Base-by-base conservation (phyloP, 768 basidiomycete genomes). In the Lactifluus volemus region DNA sequence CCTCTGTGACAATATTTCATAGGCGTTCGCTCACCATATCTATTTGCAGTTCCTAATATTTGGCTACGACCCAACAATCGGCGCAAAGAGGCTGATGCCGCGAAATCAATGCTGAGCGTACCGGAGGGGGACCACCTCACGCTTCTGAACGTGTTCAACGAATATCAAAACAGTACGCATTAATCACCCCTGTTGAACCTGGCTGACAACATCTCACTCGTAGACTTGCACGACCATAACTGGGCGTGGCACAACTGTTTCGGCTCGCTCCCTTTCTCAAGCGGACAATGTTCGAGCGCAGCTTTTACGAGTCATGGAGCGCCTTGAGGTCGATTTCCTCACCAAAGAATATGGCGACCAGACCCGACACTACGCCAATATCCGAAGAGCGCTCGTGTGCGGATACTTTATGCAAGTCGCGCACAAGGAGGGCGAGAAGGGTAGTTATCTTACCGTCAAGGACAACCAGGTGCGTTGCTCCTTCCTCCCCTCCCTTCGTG, bases 351-450 rank as follows among this genome's bases (percentile, higher is more conserved):
- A 92, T 65, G 79, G 78, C 68, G 89, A 86, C 36, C 63, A 48
- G 38, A 56, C 63, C 2, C 54, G 38, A 69, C 81, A 88, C 64
- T 88, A 83, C 71, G 64, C 75, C 55, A 86, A 86, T 66, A 85
- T 98, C 59, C 82, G 92, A 30, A 85, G 86, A 73, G 88, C 88
- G 0, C 78, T 98, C 21, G 88, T 90, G 5, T 89, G 87, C 67
- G 97, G 95, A 1, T 99, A 91, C 80, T 99, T 98, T 76, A 98
- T 97, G 96, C 96, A 98, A 70, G 84, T 92, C 12, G 96, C 95
- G 6, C 92, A 97, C 73, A 90, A 91, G 71, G 93, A 95, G 70
- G 91, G 92, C 3, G 90, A 92, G 70, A 94, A 92, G 73, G 83
- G 86, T 3, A 81, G 79, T 57, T 98, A 99, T 70, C 63, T 87